A percentile compares a stretch with the other conserved stretches of the same genome.
Conservation (phyloP, 805 yeast genomes). For the Candida odintsovae region DNA sequence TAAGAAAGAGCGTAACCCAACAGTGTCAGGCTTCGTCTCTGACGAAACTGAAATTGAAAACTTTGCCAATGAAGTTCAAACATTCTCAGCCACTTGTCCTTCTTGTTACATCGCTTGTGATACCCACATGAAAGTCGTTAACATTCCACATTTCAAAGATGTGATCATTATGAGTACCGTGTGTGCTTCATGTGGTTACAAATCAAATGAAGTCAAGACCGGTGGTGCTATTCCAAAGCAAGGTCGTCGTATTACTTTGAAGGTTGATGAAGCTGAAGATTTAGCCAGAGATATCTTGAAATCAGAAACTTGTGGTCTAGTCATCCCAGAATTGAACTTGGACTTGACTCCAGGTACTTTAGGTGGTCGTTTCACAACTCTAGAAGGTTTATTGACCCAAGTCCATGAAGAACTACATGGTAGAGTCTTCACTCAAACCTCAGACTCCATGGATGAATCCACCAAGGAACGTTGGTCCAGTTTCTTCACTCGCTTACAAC, state of each 20-base stretch:
- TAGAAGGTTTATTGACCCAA: slow-evolving; percentile 88
- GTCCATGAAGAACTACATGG: slow-evolving; percentile 84
- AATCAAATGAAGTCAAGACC: slow-evolving; percentile 95
- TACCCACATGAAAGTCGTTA: slow-evolving; percentile 94
- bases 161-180: slow-evolving; percentile 94
- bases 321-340: slow-evolving; percentile 79
- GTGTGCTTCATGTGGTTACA: slow-evolving; percentile 91
- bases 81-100: slow-evolving; percentile 89
- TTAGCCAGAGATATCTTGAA: slow-evolving; percentile 90
- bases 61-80: slow-evolving; percentile 84
- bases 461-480: slow-evolving; percentile 77
- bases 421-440: slow-evolving; percentile 78
- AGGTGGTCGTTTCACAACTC: slow-evolving; percentile 96
- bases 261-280: slow-evolving; percentile 81
- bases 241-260: slow-evolving; percentile 70
- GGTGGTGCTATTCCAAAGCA: slow-evolving; percentile 92
- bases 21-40: slow-evolving; percentile 52
- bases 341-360: slow-evolving; percentile 94
- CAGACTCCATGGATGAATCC: slow-evolving; percentile 83
- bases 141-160: slow-evolving; percentile 97
- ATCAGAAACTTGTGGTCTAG: slow-evolving; percentile 86
- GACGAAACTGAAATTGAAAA: slow-evolving; percentile 81
- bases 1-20: slow-evolving; percentile 29
- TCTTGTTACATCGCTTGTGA: slow-evolving; percentile 77
- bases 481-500: slow-evolving; percentile 68